phyloP scores from a whole-genome alignment of 768 basidiomycete species.

The Psilocybe azurescens region DNA sequence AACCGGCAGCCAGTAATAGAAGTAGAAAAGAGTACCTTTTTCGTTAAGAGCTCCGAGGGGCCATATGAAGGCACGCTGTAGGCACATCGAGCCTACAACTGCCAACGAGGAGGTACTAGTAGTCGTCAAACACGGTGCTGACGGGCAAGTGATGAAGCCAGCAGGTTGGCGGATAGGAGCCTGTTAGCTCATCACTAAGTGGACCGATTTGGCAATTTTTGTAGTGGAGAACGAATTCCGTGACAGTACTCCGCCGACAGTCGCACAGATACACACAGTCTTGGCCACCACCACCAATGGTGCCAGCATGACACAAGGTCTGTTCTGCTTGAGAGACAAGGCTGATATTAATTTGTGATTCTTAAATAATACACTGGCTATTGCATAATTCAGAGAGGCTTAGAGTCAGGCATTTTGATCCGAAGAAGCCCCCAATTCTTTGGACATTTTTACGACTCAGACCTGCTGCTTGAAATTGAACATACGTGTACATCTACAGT shows the following conservation, averaged over 20 bases:
- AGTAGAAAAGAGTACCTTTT: not conserved
- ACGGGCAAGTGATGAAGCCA: not conserved
- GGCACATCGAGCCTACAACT: not conserved
- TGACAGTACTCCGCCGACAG: too few relatives aligned
- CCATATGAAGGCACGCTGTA: not conserved
- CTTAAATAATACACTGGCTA: too few relatives aligned
- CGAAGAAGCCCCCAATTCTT: too few relatives aligned
- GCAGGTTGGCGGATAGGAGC: not conserved
- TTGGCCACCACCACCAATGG: not conserved
- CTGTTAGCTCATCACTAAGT: not conserved
- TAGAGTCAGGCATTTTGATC: too few relatives aligned
- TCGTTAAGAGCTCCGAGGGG: not conserved
- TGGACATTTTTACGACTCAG: too few relatives aligned
- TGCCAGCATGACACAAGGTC: not conserved
- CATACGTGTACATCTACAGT: too few relatives aligned
- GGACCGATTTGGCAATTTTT: not conserved
- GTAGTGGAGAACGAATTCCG: not conserved
- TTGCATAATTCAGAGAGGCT: too few relatives aligned
- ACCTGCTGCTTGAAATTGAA: too few relatives aligned
- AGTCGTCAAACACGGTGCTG: not conserved
- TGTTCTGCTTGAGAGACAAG: not conserved
- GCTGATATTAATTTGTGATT: too few relatives aligned
- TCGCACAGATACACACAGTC: not conserved
- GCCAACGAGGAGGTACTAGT: not conserved
- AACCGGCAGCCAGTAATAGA: not conserved